Conservation (phyloP, 306 rosid genomes). For the Quercus dentata region DNA sequence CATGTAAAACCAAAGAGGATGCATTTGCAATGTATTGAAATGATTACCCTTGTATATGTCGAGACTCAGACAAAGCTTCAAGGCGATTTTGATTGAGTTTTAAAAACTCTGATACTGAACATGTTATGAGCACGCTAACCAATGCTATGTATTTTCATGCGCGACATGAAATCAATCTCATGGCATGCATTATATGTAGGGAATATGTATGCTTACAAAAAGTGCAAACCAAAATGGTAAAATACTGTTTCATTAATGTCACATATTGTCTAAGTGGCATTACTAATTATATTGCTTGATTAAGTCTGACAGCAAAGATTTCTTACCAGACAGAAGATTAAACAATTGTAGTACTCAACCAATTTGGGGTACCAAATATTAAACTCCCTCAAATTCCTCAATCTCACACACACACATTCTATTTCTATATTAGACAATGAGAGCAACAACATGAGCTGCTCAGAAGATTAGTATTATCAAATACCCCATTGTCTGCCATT, state of each 20-base stretch:
- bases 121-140: not conserved
- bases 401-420: conserved; percentile 36
- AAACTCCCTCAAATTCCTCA: conserved; percentile 19
- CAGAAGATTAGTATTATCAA: conserved; percentile 39
- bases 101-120: not conserved
- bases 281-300: conserved; percentile 19
- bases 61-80: no score
- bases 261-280: conserved; percentile 2
- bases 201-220: not conserved
- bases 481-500: conserved; percentile 78
- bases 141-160: not conserved
- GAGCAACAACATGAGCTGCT: conserved; percentile 49
- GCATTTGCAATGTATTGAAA: not conserved
- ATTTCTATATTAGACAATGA: conserved; percentile 35
- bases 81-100: not conserved
- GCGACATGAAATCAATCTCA: not conserved
- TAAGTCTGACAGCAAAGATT: conserved; percentile 42
- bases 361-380: conserved; percentile 21
- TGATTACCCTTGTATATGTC: not conserved
- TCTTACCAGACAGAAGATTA: conserved; percentile 20
- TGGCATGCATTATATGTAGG: not conserved
- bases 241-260: not conserved
- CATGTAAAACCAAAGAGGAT: not conserved
- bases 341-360: conserved; percentile 26
- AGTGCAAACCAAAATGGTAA: not conserved